Evolutionary conservation across 2,329 filamentous ascomycete species (phyloP).

Genomic region (Fusarium camptoceras): DNA sequence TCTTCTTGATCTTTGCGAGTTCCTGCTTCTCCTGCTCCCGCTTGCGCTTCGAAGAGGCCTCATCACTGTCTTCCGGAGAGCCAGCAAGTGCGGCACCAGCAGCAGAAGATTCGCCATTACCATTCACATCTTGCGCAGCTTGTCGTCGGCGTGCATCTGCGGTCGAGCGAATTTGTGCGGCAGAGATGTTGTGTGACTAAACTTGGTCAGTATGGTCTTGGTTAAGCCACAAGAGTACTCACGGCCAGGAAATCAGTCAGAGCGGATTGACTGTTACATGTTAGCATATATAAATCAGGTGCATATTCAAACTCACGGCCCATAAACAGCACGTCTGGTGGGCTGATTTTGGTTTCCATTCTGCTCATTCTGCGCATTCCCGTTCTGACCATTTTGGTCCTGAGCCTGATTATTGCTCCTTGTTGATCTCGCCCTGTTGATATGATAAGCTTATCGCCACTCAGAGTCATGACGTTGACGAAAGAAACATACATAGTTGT

Average conservation of each 20-base stretch:
- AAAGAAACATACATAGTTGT: slow-evolving; percentile 28
- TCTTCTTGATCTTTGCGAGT: slow-evolving; percentile 72
- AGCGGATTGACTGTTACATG: slow-evolving; percentile 59
- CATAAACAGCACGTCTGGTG: slow-evolving; percentile 52
- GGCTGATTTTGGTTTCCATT: slow-evolving; percentile 24
- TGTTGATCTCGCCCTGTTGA: slow-evolving; percentile 37
- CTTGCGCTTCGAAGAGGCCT: slow-evolving; percentile 50
- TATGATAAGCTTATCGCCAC: slow-evolving; percentile 30
- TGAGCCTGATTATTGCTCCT: slow-evolving; percentile 33
- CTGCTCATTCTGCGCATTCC: slow-evolving; percentile 15
- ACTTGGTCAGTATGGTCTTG: slow-evolving; percentile 32
- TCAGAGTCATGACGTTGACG: not conserved
- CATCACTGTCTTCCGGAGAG: slow-evolving; percentile 46
- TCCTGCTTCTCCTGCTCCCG: slow-evolving; percentile 61
- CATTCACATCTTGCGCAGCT: slow-evolving; percentile 46
- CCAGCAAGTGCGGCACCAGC: slow-evolving; percentile 38
- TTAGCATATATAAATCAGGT: not conserved
- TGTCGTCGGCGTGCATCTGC: slow-evolving; percentile 61
- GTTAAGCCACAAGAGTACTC: slow-evolving; percentile 28
- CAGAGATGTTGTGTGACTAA: slow-evolving; percentile 78
- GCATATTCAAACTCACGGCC: slow-evolving; percentile 50
- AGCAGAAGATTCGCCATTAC: slow-evolving; percentile 36
- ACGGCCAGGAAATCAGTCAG: slow-evolving; percentile 66
- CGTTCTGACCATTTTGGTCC: slow-evolving; percentile 5
- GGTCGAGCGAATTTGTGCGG: slow-evolving; percentile 64